Percentiles rank a stretch among this genome's conserved stretches.
Evolutionary conservation across 306 rosid species (phyloP).

Genomic region (Prosopis cineraria): DNA sequence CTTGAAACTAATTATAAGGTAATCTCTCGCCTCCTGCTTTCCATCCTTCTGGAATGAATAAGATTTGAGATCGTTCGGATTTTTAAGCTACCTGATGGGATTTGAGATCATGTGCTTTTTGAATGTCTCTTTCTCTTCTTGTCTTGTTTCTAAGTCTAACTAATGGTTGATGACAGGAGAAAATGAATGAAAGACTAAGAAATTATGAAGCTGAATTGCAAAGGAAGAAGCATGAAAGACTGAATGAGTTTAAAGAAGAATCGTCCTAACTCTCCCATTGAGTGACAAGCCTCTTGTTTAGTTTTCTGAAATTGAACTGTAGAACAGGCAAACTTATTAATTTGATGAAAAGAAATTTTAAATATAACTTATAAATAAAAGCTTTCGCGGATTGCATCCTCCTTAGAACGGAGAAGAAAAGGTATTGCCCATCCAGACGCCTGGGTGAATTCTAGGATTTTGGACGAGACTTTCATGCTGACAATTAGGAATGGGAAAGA

Average conservation of each 20-base stretch:
- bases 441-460: background rate
- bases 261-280: slow-evolving; percentile 38
- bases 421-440: background rate
- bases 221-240: slow-evolving; percentile 55
- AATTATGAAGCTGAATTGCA: slow-evolving; percentile 66
- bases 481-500: slow-evolving; percentile 60
- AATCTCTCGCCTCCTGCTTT: background rate
- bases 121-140: background rate
- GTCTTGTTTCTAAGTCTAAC: background rate
- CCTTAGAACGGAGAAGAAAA: background rate
- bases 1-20: slow-evolving; percentile 76
- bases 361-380: too few species aligned
- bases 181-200: slow-evolving; percentile 63
- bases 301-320: too few species aligned
- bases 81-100: background rate
- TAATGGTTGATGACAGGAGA: slow-evolving; percentile 54
- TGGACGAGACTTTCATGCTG: background rate
- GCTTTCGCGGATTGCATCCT: too few species aligned
- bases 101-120: slow-evolving; percentile 16
- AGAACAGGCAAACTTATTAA: too few species aligned
- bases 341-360: too few species aligned
- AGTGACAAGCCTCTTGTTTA: background rate
- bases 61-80: background rate
- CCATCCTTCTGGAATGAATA: background rate
- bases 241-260: slow-evolving; percentile 72